Base-by-base conservation (phyloP, 805 yeast species). In the Starmerella etchellsii region DNA sequence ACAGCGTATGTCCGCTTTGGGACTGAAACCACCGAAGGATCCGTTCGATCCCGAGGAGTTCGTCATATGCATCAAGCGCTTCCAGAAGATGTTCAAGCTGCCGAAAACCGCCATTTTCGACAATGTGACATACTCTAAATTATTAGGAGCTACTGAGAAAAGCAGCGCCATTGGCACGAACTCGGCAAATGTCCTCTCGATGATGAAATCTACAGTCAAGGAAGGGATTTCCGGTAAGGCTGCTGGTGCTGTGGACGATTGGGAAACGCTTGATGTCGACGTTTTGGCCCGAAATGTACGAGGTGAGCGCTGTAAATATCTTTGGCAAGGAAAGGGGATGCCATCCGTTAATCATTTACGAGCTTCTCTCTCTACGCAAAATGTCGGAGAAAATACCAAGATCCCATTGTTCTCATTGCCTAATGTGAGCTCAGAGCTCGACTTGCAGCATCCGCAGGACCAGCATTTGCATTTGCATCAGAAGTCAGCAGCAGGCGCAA, bases 41-140 rank as follows among this genome's bases (percentile, higher is more conserved):
- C 88, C 94, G 0, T 76, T 81, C 54, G 88, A 81, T 46, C 76
- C 74, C 38, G 79, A 76, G 39, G 70, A 69, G 36, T 80, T 88
- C 51, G 69, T 75, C 60, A 58, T 69, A 2, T 72, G 84, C 6
- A 69, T 91, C 21, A 73, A 74, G 2, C 78, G 74, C 44, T 88
- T 87, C 57, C 96, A 91, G 58, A 81, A 75, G 54, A 80, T 76
- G 44, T 66, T 68, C 48, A 69, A 71, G 46, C 53, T 79, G 7
- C 68, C 69, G 3, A 64, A 66, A 43, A 69, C 70, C 20, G 57
- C 73, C 44, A 68, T 67, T 45, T 62, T 81, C 26, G 85, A 80
- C 57, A 63, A 69, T 22, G 64, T 63, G 37, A 79, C 88, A 0
- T 59, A 69, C 36, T 66, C 66, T 36, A 66, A 67, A 40, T 58